Evolutionary conservation across 768 basidiomycete genomes (phyloP).

Genomic region (Phlegmacium glaucopus): DNA sequence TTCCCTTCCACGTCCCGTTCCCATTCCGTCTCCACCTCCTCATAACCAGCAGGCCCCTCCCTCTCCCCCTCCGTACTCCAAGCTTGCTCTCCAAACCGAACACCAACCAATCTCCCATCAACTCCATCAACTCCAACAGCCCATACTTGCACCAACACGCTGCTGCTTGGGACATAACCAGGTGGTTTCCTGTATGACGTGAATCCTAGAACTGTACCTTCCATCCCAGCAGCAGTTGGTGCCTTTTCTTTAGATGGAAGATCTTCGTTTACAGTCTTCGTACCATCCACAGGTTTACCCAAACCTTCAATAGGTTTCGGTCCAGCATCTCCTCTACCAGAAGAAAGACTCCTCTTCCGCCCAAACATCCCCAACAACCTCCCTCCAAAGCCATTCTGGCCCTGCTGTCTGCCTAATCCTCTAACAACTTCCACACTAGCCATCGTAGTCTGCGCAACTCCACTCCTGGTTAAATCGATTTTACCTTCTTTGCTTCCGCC

Average conservation of each 20-base stretch:
- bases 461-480: conserved; percentile 71
- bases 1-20: conserved; percentile 4
- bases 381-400: conserved; percentile 11
- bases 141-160: conserved; percentile 85
- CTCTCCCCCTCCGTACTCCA: conserved; percentile 21
- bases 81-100: conserved; percentile 23
- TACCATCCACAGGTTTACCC: no score
- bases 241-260: no score
- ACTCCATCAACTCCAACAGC: conserved; percentile 80
- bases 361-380: conserved; percentile 15
- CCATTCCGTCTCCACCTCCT: not conserved
- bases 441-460: conserved; percentile 87
- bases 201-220: conserved; percentile 49
- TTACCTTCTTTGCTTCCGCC: conserved; percentile 37
- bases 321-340: not conserved
- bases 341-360: conserved; percentile 9
- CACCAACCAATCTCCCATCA: conserved; percentile 65
- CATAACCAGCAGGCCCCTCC: conserved; percentile 5
- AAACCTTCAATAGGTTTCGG: not conserved
- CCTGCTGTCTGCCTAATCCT: conserved; percentile 36
- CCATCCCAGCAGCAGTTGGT: no score
- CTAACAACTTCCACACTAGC: conserved; percentile 77
- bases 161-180: conserved; percentile 58
- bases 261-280: no score
- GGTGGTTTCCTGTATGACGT: conserved; percentile 74